Evolutionary conservation across 768 basidiomycete genomes (phyloP).

Genomic region (Crucibulum laeve): DNA sequence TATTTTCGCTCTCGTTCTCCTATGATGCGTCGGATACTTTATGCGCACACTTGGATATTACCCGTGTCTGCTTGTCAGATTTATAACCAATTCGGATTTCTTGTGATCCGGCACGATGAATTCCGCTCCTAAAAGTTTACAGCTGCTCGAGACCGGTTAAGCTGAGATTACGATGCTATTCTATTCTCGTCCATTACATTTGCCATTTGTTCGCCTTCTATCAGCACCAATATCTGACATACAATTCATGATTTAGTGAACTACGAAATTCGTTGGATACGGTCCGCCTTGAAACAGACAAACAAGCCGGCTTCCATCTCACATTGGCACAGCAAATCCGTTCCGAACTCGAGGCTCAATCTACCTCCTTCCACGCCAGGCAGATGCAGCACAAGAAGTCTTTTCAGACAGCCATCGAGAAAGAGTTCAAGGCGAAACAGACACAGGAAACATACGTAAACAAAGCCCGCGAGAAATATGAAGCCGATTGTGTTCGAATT

Average conservation of each 20-base stretch:
- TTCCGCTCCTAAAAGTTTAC: too few relatives aligned
- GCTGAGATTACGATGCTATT: too few relatives aligned
- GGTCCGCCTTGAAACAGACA: conserved; percentile 78
- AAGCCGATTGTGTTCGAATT: conserved; percentile 87
- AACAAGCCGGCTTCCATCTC: conserved; percentile 69
- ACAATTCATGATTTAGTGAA: conserved; percentile 50
- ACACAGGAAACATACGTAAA: conserved; percentile 80
- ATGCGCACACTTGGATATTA: too few relatives aligned
- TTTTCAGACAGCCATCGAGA: conserved; percentile 77
- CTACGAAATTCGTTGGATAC: conserved; percentile 78
- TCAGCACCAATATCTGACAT: conserved; percentile 10
- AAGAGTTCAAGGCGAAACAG: conserved; percentile 86
- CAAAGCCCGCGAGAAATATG: conserved; percentile 92
- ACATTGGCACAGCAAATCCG: conserved; percentile 73
- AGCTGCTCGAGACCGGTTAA: too few relatives aligned
- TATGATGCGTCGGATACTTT: too few relatives aligned
- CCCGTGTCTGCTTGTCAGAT: too few relatives aligned
- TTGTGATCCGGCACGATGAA: too few relatives aligned
- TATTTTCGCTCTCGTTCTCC: too few relatives aligned
- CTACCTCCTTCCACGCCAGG: conserved; percentile 53
- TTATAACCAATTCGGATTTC: too few relatives aligned
- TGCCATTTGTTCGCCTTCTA: conserved; percentile 2
- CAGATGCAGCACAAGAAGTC: conserved; percentile 72
- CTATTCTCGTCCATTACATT: neutral
- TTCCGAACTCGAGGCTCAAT: conserved; percentile 67